Evolutionary conservation across 495 filamentous ascomycete genomes (phyloP), one percentile per base, ranked within the genome.

Genomic region (Daldinia grandis): DNA sequence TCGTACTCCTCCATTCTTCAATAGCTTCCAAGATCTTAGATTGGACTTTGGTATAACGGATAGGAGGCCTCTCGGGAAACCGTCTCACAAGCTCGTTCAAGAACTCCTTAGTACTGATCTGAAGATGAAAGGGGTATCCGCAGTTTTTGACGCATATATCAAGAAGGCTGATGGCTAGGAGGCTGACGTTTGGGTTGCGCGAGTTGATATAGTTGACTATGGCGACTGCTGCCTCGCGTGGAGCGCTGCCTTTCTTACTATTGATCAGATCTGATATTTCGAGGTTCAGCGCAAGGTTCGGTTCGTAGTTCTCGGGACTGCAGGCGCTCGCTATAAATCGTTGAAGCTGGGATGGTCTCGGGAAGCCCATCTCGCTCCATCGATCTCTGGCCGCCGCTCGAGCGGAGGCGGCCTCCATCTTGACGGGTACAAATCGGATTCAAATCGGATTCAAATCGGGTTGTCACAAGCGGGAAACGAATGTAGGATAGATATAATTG

Each of bases 101-200:
- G 75, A 99, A 98, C 73, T 99, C 95, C 79, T 99, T 99, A 62
- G 95, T 98, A 78, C 91, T 93, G 79, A 99, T 98, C 81, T 99
- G 95, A 40, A 99, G 89, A 68, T 99, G 95, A 80, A 99, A 99
- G 17, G 96, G 93, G 81, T 99, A 99, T 73, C 95, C 95, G 88
- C 95, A 99, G 80, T 99, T 99, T 82, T 99, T 99, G 78, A 98
- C 95, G 79, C 94, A 98, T 54, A 98, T 98, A 77, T 99, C 95
- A 76, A 99, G 91, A 58, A 99, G 89, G 87, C 91, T 82, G 77
- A 99, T 86, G 60, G 95, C 96, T 44, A 98, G 86, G 73, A 98
- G 82, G 56, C 94, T 89, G 64, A 99, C 92, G 82, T 98, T 99
- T 56, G 92, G 91, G 78, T 98, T 98, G 78, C 95, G 92, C 78